Conservation (phyloP, 176 grass and related monocot genomes). For the Carex pumila region DNA sequence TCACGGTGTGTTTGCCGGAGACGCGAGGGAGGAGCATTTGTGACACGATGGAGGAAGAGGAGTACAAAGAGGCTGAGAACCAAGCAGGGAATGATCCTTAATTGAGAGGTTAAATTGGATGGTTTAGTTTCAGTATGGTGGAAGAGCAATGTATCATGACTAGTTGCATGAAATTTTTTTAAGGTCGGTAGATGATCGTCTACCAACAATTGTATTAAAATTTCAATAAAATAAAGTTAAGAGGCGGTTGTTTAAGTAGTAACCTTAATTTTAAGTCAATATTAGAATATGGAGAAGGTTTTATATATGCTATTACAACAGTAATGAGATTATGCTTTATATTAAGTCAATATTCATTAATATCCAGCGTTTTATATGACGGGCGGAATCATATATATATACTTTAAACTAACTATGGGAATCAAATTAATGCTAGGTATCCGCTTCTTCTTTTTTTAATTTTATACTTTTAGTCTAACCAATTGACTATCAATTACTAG, state of each 20-base stretch:
- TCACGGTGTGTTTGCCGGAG: slow-evolving; percentile 55
- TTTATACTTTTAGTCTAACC: no score
- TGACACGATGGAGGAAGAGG: slow-evolving; percentile 95
- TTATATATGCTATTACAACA: background rate
- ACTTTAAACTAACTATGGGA: no score
- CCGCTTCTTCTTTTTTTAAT: no score
- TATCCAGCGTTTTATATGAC: no score
- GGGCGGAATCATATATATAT: no score
- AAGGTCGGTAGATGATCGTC: background rate
- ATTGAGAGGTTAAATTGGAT: background rate
- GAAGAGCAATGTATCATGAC: background rate
- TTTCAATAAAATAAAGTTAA: background rate
- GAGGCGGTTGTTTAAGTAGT: background rate
- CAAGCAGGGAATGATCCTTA: background rate
- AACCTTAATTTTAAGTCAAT: background rate
- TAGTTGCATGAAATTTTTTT: background rate
- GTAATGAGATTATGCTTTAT: no score
- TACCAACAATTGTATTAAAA: background rate
- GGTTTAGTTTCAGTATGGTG: background rate
- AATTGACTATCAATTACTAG: no score
- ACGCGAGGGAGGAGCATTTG: slow-evolving; percentile 60
- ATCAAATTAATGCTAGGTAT: no score
- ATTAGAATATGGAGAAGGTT: background rate
- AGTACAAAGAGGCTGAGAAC: slow-evolving; percentile 28
- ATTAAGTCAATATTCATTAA: no score